A percentile compares a stretch with the other conserved stretches of the same genome.
Evolutionary conservation across 2,329 filamentous ascomycete species (phyloP).

Genomic region (Dactylellina haptotyla): DNA sequence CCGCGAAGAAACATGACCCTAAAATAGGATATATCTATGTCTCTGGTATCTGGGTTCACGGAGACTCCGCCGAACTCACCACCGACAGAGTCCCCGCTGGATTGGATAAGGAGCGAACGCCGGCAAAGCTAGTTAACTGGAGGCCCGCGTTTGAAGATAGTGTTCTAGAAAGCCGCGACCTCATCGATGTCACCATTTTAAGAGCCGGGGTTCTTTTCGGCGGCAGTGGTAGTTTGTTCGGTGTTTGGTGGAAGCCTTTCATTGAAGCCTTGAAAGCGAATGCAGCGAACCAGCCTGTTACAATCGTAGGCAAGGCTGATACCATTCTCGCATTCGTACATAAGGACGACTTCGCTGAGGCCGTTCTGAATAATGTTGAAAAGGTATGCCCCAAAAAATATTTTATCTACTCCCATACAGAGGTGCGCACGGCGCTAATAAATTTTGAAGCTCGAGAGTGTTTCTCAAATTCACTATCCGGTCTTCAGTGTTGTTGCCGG

Average conservation of each 20-base stretch:
- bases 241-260: conserved; percentile 57
- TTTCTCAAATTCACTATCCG: conserved; percentile 58
- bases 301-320: conserved; percentile 56
- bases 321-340: conserved; percentile 59
- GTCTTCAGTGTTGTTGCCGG: conserved; percentile 61
- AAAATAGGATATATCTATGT: conserved; percentile 62
- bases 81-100: conserved; percentile 60
- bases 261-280: conserved; percentile 56
- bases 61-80: conserved; percentile 57
- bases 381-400: conserved; percentile 55
- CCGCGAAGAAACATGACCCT: conserved; percentile 53
- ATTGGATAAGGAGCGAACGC: conserved; percentile 50
- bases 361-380: conserved; percentile 60
- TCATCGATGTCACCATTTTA: conserved; percentile 60
- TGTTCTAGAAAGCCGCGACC: conserved; percentile 59
- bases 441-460: conserved; percentile 26
- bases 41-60: conserved; percentile 62
- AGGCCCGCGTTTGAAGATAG: conserved; percentile 59
- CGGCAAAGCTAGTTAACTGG: conserved; percentile 59
- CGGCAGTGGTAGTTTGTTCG: conserved; percentile 59
- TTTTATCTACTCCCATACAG: conserved; percentile 42
- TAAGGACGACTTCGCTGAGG: conserved; percentile 62
- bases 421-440: neutral
- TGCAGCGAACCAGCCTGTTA: conserved; percentile 21
- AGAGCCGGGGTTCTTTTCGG: conserved; percentile 61